Percentiles rank a stretch among this genome's conserved stretches.
phyloP scores from a whole-genome alignment of 768 basidiomycete genomes.

The Exidia glandulosa region DNA sequence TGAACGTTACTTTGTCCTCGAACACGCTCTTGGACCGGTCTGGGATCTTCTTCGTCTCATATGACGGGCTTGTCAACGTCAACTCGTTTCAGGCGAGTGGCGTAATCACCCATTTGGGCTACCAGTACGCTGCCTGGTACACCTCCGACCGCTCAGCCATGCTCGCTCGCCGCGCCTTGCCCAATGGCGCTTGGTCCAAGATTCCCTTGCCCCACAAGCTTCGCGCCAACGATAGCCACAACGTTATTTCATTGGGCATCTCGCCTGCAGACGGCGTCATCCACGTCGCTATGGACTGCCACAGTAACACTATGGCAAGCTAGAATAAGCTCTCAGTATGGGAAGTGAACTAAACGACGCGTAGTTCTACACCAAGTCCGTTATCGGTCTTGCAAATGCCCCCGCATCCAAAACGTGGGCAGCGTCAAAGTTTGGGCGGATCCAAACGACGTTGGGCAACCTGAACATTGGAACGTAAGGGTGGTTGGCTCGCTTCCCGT shows the following conservation, averaged over 20 bases:
- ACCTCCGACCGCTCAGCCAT: constrained; percentile 1
- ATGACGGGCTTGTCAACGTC: constrained; percentile 2
- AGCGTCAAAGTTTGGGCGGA: not conserved
- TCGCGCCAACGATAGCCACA: constrained; percentile 1
- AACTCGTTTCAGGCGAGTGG: not conserved
- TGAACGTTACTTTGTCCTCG: not conserved
- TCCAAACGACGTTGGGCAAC: constrained; percentile 1
- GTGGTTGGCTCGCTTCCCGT: too few relatives aligned
- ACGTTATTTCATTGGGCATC: constrained; percentile 5
- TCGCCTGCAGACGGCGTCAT: constrained; percentile 1
- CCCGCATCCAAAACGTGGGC: not conserved
- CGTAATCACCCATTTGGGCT: constrained; percentile 1
- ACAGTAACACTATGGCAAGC: not conserved
- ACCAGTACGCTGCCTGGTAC: constrained; percentile 7
- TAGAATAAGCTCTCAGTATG: not conserved
- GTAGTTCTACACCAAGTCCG: constrained; percentile 1
- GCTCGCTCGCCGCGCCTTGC: constrained; percentile 1
- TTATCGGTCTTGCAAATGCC: constrained; percentile 1
- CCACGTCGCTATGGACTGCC: constrained; percentile 1
- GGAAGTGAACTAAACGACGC: not conserved
- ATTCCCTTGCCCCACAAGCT: constrained; percentile 2
- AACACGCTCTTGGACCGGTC: not conserved
- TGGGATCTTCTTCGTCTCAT: constrained; percentile 5
- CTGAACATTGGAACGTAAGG: constrained; percentile 2
- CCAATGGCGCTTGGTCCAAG: not conserved